Base-by-base conservation (phyloP, 2,329 filamentous ascomycete genomes). In the Alternaria arborescens region DNA sequence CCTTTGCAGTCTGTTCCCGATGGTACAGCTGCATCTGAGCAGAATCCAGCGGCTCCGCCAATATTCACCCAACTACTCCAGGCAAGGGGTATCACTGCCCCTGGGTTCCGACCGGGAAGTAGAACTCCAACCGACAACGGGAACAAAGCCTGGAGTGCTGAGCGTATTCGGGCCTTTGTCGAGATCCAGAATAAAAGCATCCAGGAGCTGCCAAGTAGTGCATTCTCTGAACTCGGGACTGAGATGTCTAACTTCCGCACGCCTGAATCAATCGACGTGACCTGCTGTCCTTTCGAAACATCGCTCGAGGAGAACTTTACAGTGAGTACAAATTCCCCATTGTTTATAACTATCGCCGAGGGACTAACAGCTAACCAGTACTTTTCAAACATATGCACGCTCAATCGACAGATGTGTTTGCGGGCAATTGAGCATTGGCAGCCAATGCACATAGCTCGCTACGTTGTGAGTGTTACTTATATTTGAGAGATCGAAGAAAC, bases 221-320 rank as follows among this genome's bases (percentile, higher is more conserved):
- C 58, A 16, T 36, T 38, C 8, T 61, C 58, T 7, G 6, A 14
- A 18, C 28, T 18, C 6, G 53, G 53, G 2, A 56, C 51, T 14
- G 58, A 61, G 36, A 41, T 61, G 28, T 53, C 58, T 2, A 52
- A 56, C 41, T 20, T 36, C 26, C 52, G 51, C 6, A 61, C 58
- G 7, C 58, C 58, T 8, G 46, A 47, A 32, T 61, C 58, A 8
- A 32, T 61, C 4, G 53, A 61, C 30, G 48, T 50, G 14, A 48
- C 47, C 3, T n/a, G 10, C 16, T 61, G 58, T 38, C 58, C 58
- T 20, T 61, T 61, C 32, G 40, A 46, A 8, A 53, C 48, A 4
- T 57, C 53, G 6, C 34, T 61, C 11, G 60, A 60, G 20, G 55
- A 60, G 52, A 62, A 52, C 26, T 48, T 62, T 4, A 60, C 59